Evolutionary conservation across 106 monocot genomes (phyloP), one percentile per base, ranked within the genome.

Genomic region (Acanthochlamys bracteata): DNA sequence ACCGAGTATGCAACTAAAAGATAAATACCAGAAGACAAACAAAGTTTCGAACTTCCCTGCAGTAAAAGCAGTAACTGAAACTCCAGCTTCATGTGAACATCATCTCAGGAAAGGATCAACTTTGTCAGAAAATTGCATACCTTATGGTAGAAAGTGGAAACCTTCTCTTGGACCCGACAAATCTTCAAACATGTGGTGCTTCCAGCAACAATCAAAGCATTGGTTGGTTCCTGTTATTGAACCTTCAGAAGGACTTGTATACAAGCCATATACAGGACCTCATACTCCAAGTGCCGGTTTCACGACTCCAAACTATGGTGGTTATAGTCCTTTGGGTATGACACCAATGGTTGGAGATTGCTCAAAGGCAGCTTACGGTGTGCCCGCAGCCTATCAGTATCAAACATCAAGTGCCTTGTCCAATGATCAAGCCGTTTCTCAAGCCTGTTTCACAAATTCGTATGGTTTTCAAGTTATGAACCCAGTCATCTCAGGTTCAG

Each of bases 171-270:
- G 52, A 25, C 69, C 75, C 17, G 87, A 77, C 0, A 59, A 76
- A 40, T 72, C 57, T 55, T 53, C 74, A 42, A 62, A 26, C 55
- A 47, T 78, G 20, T 80, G 87, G 87, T 84, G 73, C 66, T 73
- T 74, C 60, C 86, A 52, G 0, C 79, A 76, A 10, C 65, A 74
- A 4, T 62, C 76, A 16, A 87, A 85, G 39, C 95, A 96, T n/a
- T 96, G 95, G 95, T 51, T 96, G 24, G 63, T 96, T 46, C 95
- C 95, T 46, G 83, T 96, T 0, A 83, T 96, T 90, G 87, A 87
- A 3, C 95, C 84, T 17, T 90, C 78, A 11, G 95, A 96, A 80
- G 95, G 95, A 25, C 80, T 96, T 49, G 57, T 90, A 41, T 96
- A 90, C 74, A 96, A 96, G 53, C 95, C 95, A 6, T 87, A 78